Evolutionary conservation across 208 protist species (phyloP).

Genomic region (Naegleria gruberi): DNA sequence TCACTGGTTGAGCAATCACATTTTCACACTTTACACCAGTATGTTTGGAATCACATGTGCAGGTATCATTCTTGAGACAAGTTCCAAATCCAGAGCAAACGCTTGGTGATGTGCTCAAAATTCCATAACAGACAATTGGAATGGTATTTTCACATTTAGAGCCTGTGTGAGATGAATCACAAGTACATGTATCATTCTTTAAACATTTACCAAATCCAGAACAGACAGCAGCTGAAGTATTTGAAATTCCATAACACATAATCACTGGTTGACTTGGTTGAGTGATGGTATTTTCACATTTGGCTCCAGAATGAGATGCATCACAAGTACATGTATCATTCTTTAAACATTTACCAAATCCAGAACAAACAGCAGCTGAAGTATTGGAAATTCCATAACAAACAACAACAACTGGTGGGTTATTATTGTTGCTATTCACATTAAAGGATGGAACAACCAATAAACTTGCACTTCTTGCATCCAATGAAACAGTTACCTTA

Average conservation of each 20-base stretch:
- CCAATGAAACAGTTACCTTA: too few species aligned
- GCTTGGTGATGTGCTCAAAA: background rate
- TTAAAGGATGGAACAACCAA: too few species aligned
- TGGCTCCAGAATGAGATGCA: background rate
- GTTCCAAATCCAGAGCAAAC: background rate
- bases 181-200: background rate
- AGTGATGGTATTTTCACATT: slow-evolving; percentile 10
- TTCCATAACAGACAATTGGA: background rate
- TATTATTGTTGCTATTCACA: too few species aligned
- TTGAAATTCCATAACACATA: background rate
- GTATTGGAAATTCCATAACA: background rate
- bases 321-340: background rate
- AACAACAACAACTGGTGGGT: background rate
- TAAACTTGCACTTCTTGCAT: too few species aligned
- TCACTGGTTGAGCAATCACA: too few species aligned
- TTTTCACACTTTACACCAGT: background rate
- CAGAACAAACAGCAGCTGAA: background rate
- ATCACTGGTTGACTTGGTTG: too few species aligned
- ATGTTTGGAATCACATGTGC: background rate
- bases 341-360: background rate
- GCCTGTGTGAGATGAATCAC: background rate
- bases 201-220: background rate
- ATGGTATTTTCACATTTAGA: background rate
- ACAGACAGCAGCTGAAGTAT: background rate
- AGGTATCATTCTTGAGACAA: background rate